Evolutionary conservation across 1,284 basidiomycete genomes (phyloP).

Genomic region (Sporisorium sorghi): DNA sequence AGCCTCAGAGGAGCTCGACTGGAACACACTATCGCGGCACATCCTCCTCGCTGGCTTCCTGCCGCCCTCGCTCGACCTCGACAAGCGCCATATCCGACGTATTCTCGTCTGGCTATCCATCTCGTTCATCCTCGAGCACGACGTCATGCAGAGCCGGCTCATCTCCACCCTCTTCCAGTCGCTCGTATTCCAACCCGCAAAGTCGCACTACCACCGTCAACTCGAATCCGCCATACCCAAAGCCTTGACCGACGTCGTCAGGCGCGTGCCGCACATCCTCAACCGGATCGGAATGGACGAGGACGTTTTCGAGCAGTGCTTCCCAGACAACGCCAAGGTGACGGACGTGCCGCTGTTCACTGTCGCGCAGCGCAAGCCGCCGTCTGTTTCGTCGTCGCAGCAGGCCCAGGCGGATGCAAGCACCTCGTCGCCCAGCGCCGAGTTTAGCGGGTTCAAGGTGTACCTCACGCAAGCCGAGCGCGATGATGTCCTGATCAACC

Average conservation of each 20-base stretch:
- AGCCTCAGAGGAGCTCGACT: constrained; percentile 3
- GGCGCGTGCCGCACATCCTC: constrained; percentile 25
- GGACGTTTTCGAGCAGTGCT: constrained; percentile 24
- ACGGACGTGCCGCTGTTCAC: constrained; percentile 16
- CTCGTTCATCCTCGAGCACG: constrained; percentile 20
- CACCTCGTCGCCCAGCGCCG: constrained; percentile 16
- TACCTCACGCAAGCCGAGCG: constrained; percentile 38
- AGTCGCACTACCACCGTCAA: constrained; percentile 3
- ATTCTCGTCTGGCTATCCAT: constrained; percentile 36
- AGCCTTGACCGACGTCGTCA: constrained; percentile 17
- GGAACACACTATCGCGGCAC: constrained; percentile 11
- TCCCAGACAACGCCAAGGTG: constrained; percentile 24
- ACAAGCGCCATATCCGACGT: constrained; percentile 14
- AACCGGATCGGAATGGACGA: constrained; percentile 24
- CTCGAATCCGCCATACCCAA: constrained; percentile 10
- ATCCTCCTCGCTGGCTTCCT: constrained; percentile 26
- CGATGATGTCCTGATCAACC: constrained; percentile 27
- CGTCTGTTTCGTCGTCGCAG: constrained; percentile 7
- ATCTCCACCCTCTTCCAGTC: constrained; percentile 16
- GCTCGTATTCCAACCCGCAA: constrained; percentile 5
- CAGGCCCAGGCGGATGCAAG: not conserved
- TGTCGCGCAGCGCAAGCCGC: constrained; percentile 5
- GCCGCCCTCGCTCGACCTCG: constrained; percentile 22
- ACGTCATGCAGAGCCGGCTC: constrained; percentile 12
- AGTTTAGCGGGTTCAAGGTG: constrained; percentile 9